Base-by-base conservation (phyloP, 1,284 basidiomycete species). In the Cryptococcus sp. region DNA sequence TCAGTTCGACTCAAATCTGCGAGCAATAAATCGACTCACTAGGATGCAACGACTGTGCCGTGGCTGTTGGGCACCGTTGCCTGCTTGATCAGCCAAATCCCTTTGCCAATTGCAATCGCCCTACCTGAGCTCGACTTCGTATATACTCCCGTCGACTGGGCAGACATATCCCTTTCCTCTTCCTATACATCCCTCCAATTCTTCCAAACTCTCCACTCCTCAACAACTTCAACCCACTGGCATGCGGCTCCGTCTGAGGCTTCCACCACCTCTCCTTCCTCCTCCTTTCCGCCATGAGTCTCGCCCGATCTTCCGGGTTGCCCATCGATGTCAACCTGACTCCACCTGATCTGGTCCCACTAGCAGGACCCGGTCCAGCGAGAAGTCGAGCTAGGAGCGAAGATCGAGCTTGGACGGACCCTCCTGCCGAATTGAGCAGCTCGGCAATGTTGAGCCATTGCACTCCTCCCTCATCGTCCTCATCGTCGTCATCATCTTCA, bases 191-290 rank as follows among this genome's bases (percentile, higher is more conserved):
- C 25, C 40, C 47, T 12, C 54, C 50, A 9, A 55, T 58, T 54
- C 80, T 76, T 5, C 93, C 92, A 72, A 95, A 97, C 47, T 95
- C 89, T 41, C 93, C 93, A 51, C 83, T 78, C 54, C 79, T 78
- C 5, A 89, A 76, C 7, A 97, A 76, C 41, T 82, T 78, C 7
- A 83, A 66, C 0, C 93, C 93, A 10, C 76, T 78, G 36, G 80
- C 68, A 66, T 87, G 80, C 1, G 92, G 87, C 52, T 84, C 79
- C 2, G 69, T 81, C 40, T 81, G 77, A 26, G 78, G 72, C 40
- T 74, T 68, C 60, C 68, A 74, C 67, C 68, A 73, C 18, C 55
- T 50, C 41, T 59, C 56, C 25, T 48, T 52, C 33, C 44, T 50
- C 18, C 54, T 46, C 25, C 53, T 52, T 34, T 54, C 51, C 2